These are phyloP conservation scores for Thelonectria discophora DNA, from an alignment of 2,329 filamentous ascomycete species.

Conservation along the genomic window DNA sequence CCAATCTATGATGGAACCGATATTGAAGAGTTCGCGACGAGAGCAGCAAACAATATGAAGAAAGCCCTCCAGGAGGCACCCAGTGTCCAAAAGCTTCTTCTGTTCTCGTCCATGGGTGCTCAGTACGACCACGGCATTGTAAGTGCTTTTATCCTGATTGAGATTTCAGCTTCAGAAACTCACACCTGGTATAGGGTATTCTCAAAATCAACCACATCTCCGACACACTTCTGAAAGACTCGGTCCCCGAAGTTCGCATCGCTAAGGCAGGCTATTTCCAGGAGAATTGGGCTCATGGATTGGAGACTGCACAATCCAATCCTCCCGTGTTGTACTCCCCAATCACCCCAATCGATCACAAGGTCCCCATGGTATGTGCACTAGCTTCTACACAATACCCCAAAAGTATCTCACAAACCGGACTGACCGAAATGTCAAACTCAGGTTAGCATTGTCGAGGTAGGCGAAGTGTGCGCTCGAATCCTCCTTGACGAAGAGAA, in stretches of 20 bases:
- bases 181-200: constrained; percentile 36
- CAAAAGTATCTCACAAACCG: neutral
- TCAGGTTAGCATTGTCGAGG: constrained; percentile 45
- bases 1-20: constrained; percentile 41
- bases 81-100: constrained; percentile 35
- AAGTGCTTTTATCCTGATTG: constrained; percentile 4
- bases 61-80: constrained; percentile 30
- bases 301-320: constrained; percentile 35
- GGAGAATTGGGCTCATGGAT: constrained; percentile 34
- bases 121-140: constrained; percentile 45
- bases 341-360: constrained; percentile 41
- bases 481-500: constrained; percentile 30
- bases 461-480: constrained; percentile 40
- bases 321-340: constrained; percentile 39
- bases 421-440: neutral
- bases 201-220: constrained; percentile 36
- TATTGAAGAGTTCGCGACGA: constrained; percentile 36
- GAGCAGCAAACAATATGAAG: constrained; percentile 38
- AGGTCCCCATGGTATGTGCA: constrained; percentile 45
- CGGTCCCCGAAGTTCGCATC: constrained; percentile 33
- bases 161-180: neutral
- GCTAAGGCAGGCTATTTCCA: constrained; percentile 36
- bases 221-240: constrained; percentile 32
- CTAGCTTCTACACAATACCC: neutral
- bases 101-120: constrained; percentile 44